Percentiles rank a stretch among this genome's conserved stretches.
phyloP scores from a whole-genome alignment of 768 basidiomycete species.

The Tylopilus sp. region DNA sequence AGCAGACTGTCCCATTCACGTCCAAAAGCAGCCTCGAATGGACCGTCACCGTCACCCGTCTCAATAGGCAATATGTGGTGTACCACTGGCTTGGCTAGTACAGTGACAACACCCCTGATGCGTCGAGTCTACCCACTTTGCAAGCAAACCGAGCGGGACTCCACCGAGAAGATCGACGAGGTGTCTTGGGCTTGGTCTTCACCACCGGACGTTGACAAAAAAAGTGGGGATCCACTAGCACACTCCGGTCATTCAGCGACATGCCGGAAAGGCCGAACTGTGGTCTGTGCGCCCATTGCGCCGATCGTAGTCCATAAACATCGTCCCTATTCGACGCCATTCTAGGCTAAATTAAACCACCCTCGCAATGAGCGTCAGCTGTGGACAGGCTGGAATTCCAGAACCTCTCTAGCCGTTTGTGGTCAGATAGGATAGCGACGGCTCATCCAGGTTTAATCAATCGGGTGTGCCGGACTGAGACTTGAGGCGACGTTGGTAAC shows the following conservation, averaged over 20 bases:
- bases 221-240: too few species aligned
- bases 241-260: too few species aligned
- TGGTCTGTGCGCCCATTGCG: background rate
- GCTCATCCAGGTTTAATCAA: too few species aligned
- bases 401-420: background rate
- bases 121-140: background rate
- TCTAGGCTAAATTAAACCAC: background rate
- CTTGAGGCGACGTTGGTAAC: background rate
- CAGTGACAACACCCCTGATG: background rate
- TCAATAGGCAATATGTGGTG: background rate
- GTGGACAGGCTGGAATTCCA: too few species aligned
- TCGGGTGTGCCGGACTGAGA: background rate
- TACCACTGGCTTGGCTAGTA: too few species aligned
- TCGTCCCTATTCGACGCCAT: background rate
- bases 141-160: too few species aligned
- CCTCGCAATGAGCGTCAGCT: background rate
- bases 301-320: background rate
- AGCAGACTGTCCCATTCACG: background rate
- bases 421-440: background rate
- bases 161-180: background rate
- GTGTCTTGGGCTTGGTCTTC: too few species aligned
- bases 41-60: background rate
- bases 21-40: background rate
- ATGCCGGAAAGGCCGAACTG: background rate
- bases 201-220: too few species aligned